Conservation (phyloP, 2,329 filamentous ascomycete species). For the Chaetomium globosum region DNA sequence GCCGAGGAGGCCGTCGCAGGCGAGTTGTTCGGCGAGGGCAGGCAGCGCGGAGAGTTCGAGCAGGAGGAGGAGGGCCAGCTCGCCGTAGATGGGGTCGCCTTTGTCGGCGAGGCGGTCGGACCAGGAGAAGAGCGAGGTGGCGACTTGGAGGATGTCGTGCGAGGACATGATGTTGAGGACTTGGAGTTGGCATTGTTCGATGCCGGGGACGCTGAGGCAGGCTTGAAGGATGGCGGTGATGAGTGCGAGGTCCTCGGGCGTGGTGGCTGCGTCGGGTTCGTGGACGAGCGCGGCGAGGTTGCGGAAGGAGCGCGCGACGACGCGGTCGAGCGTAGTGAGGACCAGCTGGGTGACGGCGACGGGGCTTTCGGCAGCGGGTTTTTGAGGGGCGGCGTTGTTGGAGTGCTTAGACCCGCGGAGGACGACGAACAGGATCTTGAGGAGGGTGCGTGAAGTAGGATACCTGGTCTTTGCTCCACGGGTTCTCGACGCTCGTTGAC, state of each 20-base stretch:
- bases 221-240: conserved; percentile 87
- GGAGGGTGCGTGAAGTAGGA: conserved; percentile 79
- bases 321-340: conserved; percentile 75
- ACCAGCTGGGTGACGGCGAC: conserved; percentile 62
- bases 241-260: conserved; percentile 80
- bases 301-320: conserved; percentile 81
- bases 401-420: conserved; percentile 65
- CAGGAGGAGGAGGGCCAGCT: conserved; percentile 85
- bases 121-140: conserved; percentile 90
- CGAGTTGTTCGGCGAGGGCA: conserved; percentile 82
- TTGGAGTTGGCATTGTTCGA: conserved; percentile 70
- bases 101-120: conserved; percentile 77
- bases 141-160: conserved; percentile 76
- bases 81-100: conserved; percentile 87
- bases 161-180: conserved; percentile 70
- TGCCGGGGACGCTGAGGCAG: conserved; percentile 75
- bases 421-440: conserved; percentile 82
- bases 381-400: conserved; percentile 39
- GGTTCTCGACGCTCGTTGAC: conserved; percentile 58
- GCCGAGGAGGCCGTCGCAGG: conserved; percentile 79
- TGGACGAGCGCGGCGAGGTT: conserved; percentile 81
- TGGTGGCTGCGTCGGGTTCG: conserved; percentile 65
- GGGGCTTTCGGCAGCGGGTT: conserved; percentile 42
- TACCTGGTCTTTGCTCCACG: conserved; percentile 55
- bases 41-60: conserved; percentile 83